These are phyloP conservation scores for Protomyces lactucae-debilis DNA, from an alignment of 1,139 yeast species.

Conservation along the genomic window DNA sequence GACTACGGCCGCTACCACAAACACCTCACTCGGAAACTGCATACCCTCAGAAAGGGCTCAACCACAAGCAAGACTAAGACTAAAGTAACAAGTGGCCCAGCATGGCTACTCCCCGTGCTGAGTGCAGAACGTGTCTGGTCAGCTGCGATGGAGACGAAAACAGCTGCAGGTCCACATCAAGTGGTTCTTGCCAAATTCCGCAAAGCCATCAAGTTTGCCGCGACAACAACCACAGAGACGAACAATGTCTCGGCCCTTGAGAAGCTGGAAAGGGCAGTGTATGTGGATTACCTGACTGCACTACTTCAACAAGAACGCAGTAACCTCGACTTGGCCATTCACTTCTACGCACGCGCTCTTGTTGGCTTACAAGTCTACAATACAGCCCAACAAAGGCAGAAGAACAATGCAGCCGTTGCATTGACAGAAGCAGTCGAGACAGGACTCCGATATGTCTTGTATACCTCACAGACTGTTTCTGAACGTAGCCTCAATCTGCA, in stretches of 20 bases:
- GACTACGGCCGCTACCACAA: conserved; percentile 21
- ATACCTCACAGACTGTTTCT: conserved; percentile 1
- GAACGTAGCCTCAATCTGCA: conserved; percentile 16
- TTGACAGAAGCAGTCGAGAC: conserved; percentile 20
- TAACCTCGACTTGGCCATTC: conserved; percentile 5
- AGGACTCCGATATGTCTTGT: conserved; percentile 8
- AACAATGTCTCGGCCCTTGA: not conserved
- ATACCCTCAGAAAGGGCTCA: not conserved
- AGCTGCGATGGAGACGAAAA: conserved; percentile 15
- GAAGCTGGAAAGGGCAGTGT: not conserved
- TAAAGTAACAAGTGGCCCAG: not conserved
- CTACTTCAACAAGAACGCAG: conserved; percentile 6
- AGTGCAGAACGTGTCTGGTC: conserved; percentile 25
- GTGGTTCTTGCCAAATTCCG: conserved; percentile 13
- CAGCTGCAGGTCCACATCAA: conserved; percentile 2
- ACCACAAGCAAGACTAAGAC: not conserved
- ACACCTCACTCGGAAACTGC: conserved; percentile 16
- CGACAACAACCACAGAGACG: not conserved
- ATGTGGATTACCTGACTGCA: conserved; percentile 9
- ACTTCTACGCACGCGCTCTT: conserved; percentile 11
- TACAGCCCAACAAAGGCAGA: not conserved
- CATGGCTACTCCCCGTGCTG: conserved; percentile 1
- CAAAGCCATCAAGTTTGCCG: conserved; percentile 11
- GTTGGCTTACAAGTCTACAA: conserved; percentile 12
- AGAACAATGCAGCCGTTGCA: not conserved